Percentiles rank a stretch among this genome's conserved stretches.
phyloP scores from a whole-genome alignment of 1,284 basidiomycete genomes.

The Ganoderma multipileum region DNA sequence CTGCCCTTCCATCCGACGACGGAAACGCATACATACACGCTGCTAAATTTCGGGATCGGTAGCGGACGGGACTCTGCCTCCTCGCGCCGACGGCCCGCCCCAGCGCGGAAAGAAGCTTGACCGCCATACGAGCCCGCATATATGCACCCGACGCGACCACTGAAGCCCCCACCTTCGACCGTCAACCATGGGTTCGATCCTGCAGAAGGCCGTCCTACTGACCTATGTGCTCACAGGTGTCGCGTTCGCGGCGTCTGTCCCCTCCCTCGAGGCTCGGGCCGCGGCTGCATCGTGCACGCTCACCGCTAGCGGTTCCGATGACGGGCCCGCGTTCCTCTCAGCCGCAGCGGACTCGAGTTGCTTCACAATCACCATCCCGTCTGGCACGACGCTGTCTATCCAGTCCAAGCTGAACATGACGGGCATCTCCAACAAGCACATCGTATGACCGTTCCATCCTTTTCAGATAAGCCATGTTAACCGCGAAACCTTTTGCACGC shows the following conservation, averaged over 20 bases:
- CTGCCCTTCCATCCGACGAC: neutral
- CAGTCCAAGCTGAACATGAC: constrained; percentile 61
- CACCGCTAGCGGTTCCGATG: constrained; percentile 55
- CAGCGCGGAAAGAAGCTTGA: neutral
- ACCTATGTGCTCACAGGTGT: neutral
- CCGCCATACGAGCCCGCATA: neutral
- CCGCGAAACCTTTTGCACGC: neutral
- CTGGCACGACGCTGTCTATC: constrained; percentile 57
- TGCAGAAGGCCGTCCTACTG: neutral
- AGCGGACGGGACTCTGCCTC: neutral
- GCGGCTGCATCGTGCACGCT: constrained; percentile 48
- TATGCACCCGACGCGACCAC: neutral
- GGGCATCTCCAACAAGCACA: constrained; percentile 53
- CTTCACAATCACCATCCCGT: constrained; percentile 51
- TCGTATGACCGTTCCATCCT: constrained; percentile 44
- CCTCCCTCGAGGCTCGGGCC: constrained; percentile 10
- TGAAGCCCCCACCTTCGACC: neutral
- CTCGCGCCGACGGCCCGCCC: neutral
- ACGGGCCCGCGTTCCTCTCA: constrained; percentile 54
- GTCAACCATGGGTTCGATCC: neutral
- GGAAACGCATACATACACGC: neutral
- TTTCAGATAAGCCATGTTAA: neutral
- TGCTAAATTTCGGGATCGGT: constrained; percentile 2
- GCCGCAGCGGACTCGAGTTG: constrained; percentile 51
- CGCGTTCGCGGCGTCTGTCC: neutral